Conservation (phyloP, 1,284 basidiomycete species). For the Porodaedalea pini region DNA sequence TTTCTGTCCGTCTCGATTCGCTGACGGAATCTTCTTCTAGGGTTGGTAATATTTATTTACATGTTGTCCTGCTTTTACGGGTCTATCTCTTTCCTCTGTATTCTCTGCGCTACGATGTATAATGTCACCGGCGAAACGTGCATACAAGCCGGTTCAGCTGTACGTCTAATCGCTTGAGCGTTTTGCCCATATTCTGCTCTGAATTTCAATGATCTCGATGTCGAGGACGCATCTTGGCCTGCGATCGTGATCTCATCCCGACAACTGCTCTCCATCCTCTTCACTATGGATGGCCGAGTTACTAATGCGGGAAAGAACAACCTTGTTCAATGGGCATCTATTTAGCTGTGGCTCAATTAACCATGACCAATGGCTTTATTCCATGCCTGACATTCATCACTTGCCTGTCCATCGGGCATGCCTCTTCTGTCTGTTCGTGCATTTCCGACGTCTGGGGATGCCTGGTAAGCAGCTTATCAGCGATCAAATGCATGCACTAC, state of each 20-base stretch:
- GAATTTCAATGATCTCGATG: background rate
- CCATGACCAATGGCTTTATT: constrained; percentile 5
- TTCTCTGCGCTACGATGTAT: constrained; percentile 3
- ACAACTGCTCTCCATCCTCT: constrained; percentile 7
- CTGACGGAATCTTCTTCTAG: constrained; percentile 8
- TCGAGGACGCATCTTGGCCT: background rate
- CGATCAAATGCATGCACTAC: no score
- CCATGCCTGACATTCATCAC: constrained; percentile 9
- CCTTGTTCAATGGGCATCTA: background rate
- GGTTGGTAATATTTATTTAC: constrained; percentile 19
- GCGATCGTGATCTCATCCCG: background rate
- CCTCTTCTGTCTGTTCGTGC: no score
- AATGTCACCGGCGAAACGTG: background rate
- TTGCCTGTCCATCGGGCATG: background rate
- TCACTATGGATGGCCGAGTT: constrained; percentile 1
- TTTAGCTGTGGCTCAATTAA: constrained; percentile 3
- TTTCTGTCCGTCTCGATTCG: background rate
- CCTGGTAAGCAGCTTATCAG: background rate
- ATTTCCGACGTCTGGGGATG: background rate
- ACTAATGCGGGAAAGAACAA: constrained; percentile 13
- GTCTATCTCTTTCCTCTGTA: constrained; percentile 1
- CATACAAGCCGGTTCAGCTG: background rate
- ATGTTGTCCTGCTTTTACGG: constrained; percentile 11
- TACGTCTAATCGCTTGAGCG: background rate
- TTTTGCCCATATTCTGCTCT: background rate